A percentile compares a stretch with the other conserved stretches of the same genome.
Evolutionary conservation across 257 asterid species (phyloP).

Genomic region (Agastache rugosa): DNA sequence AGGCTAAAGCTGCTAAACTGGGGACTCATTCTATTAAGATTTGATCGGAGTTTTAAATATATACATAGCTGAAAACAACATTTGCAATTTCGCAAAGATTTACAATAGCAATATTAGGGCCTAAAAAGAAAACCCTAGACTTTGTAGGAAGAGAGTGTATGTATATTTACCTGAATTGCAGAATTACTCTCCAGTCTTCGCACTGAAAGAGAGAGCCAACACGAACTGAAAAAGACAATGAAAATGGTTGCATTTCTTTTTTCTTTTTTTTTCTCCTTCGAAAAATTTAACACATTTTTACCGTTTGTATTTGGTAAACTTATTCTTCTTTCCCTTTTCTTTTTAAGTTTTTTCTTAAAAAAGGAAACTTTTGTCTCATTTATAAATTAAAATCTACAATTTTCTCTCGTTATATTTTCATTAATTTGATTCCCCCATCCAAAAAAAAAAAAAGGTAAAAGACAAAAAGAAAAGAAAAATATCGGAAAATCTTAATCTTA

Average conservation of each 20-base stretch:
- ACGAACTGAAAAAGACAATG: not conserved
- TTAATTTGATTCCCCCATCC: too few relatives aligned
- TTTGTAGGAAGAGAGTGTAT: not conserved
- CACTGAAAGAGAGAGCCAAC: not conserved
- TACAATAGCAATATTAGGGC: not conserved
- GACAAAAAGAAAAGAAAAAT: too few relatives aligned
- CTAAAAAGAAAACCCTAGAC: not conserved
- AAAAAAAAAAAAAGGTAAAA: too few relatives aligned
- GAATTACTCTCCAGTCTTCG: not conserved
- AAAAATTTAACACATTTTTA: too few relatives aligned
- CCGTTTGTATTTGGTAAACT: too few relatives aligned
- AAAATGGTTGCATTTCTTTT: too few relatives aligned
- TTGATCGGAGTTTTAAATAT: not conserved
- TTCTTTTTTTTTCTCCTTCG: not conserved
- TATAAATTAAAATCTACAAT: too few relatives aligned
- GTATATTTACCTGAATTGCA: constrained; percentile 28
- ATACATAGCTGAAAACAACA: not conserved
- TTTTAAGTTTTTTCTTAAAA: too few relatives aligned
- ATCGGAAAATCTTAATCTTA: too few relatives aligned
- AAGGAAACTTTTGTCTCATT: too few relatives aligned
- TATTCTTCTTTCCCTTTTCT: too few relatives aligned
- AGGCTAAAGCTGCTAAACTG: not conserved
- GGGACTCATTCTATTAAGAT: not conserved
- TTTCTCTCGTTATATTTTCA: too few relatives aligned
- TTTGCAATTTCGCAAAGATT: not conserved